Evolutionary conservation across 2,329 filamentous ascomycete genomes (phyloP), one percentile per base, ranked within the genome.

Genomic region (Pestalotiopsis sp.): DNA sequence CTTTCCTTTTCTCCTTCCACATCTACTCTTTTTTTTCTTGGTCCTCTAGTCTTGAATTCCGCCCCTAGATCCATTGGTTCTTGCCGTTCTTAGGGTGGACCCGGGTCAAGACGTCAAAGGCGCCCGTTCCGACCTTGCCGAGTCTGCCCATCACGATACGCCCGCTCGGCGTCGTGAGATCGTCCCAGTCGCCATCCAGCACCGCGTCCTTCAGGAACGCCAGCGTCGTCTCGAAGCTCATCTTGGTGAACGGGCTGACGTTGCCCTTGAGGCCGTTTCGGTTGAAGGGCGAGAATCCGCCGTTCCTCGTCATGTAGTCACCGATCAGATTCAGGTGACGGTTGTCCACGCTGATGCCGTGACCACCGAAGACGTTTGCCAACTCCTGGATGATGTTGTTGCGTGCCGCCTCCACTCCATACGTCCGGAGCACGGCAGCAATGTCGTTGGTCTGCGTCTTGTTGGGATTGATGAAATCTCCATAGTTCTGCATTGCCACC

Each of bases 181-280:
- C 92, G 80, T 99, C 96, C 86, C 90, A 93, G 80, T 98, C 96
- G 64, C 93, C 91, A 76, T 97, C 94, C 68, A 97, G 84, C 31
- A 98, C 92, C 1, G 96, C 95, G 77, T 98, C 96, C 80, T 93
- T 95, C 76, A 99, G 86, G 85, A 98, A 98, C 0, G 92, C 91
- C 52, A 98, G 88, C 2, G 96, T 99, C 3, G 96, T 99, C 87
- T 99, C 96, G 83, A 98, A 99, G 80, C 93, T 97, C 95, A 98
- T 98, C 87, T 98, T 98, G 82, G 96, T 95, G 75, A 99, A 95
- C 0, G 96, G 94, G 73, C 91, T 95, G 36, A 95, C 91, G 76
- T 93, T 95, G 72, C 93, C 91, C 77, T 90, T 91, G 70, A 99
- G 85, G 1, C 95, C 96, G 77, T 93, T 97, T 63, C 96, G 92